phyloP scores from a whole-genome alignment of 768 basidiomycete genomes.

The Sistotremastrum niveocremeum region DNA sequence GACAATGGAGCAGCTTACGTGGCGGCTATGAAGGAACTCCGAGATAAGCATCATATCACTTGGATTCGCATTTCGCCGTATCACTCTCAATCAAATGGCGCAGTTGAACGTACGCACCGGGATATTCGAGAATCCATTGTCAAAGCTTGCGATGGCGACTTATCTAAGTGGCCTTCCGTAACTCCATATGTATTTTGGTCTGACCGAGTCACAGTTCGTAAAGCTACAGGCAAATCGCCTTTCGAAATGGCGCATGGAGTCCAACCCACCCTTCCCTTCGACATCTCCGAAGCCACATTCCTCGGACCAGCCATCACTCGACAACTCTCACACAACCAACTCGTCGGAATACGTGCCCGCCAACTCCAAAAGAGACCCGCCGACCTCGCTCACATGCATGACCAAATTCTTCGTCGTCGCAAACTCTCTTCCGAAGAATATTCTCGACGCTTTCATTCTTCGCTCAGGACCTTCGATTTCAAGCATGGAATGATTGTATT shows the following conservation, averaged over 20 bases:
- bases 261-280: conserved; percentile 19
- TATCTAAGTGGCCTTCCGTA: conserved; percentile 6
- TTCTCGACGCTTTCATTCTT: conserved; percentile 5
- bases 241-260: conserved; percentile 20
- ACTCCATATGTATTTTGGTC: conserved; percentile 11
- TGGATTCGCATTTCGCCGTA: conserved; percentile 26
- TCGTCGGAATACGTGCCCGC: conserved; percentile 7
- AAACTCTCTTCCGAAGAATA: conserved; percentile 5
- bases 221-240: conserved; percentile 16
- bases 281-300: conserved; percentile 21
- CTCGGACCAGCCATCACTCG: conserved; percentile 16
- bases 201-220: conserved; percentile 15
- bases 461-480: conserved; percentile 16
- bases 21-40: conserved; percentile 4
- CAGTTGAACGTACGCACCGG: conserved; percentile 21
- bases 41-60: neutral
- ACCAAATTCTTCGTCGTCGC: conserved; percentile 3
- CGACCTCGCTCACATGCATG: conserved; percentile 5
- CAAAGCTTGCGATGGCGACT: conserved; percentile 18
- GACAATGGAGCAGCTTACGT: conserved; percentile 9
- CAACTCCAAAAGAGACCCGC: conserved; percentile 5
- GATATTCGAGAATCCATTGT: conserved; percentile 16
- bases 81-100: conserved; percentile 28
- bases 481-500: conserved; percentile 16
- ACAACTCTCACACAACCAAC: conserved; percentile 7